A percentile compares a stretch with the other conserved stretches of the same genome.
Evolutionary conservation across 2,329 filamentous ascomycete species (phyloP).

Genomic region (Botryotinia narcissicola): DNA sequence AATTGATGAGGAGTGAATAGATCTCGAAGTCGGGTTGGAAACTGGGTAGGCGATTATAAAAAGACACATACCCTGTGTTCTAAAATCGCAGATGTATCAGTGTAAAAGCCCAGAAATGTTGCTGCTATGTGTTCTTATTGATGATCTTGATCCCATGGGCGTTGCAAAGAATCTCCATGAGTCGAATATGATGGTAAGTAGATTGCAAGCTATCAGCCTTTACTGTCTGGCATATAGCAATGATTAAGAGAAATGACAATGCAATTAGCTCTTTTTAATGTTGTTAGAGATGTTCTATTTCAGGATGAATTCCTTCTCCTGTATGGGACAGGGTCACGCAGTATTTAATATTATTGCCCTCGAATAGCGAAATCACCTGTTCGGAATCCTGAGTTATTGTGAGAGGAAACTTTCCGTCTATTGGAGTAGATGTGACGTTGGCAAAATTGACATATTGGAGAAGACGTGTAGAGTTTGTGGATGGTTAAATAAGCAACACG

Average conservation of each 20-base stretch:
- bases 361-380: no score
- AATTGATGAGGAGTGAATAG: not conserved
- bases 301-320: rapidly evolving
- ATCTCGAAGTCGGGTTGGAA: not conserved
- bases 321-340: rapidly evolving
- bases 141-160: rapidly evolving
- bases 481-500: no score
- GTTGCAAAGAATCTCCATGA: not conserved
- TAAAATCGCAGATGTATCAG: no score
- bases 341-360: no score
- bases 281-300: rapidly evolving
- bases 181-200: rapidly evolving
- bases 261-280: not conserved
- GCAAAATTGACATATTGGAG: not conserved
- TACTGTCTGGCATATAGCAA: not conserved
- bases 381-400: not conserved
- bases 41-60: not conserved
- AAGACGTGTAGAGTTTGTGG: not conserved
- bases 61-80: no score
- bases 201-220: not conserved
- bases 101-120: no score
- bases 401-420: not conserved
- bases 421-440: no score
- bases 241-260: not conserved
- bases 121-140: not conserved